phyloP scores from a whole-genome alignment of 2,329 filamentous ascomycete genomes.

The Amylocarpus encephaloides region DNA sequence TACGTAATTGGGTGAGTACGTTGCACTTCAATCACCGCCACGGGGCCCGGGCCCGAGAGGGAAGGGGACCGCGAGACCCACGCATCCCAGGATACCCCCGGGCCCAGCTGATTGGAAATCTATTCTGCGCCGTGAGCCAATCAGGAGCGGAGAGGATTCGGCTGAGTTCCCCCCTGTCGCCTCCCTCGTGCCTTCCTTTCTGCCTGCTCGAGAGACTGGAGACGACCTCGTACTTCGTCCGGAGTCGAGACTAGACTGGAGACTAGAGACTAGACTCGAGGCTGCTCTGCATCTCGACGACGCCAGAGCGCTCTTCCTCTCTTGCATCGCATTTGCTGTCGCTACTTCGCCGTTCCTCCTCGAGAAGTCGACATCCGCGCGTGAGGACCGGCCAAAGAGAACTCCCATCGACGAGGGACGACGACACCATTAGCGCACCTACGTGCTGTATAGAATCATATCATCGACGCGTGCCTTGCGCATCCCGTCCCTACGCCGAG shows the following conservation, averaged over 20 bases:
- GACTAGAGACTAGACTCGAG: too few relatives aligned
- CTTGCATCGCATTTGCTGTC: neutral
- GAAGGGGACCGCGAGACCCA: conserved; percentile 1
- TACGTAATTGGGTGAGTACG: neutral
- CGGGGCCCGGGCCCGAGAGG: too few relatives aligned
- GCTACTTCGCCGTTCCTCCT: neutral
- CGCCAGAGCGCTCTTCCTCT: neutral
- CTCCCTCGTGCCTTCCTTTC: neutral
- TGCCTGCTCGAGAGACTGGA: too few relatives aligned
- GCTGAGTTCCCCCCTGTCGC: too few relatives aligned
- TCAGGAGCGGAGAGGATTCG: conserved; percentile 3
- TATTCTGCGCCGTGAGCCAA: conserved; percentile 10
- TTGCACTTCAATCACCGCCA: neutral
- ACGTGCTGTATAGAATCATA: too few relatives aligned
- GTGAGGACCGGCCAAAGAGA: neutral
- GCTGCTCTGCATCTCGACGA: neutral
- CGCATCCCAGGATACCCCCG: neutral
- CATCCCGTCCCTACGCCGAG: neutral
- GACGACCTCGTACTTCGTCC: too few relatives aligned
- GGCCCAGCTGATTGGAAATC: conserved; percentile 1
- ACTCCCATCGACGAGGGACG: neutral
- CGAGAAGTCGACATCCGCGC: too few relatives aligned
- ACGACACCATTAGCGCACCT: neutral
- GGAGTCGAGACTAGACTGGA: too few relatives aligned
- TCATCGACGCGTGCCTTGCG: neutral